Base-by-base conservation (phyloP, 2,329 filamentous ascomycete genomes). In the Talaromyces sp. region DNA sequence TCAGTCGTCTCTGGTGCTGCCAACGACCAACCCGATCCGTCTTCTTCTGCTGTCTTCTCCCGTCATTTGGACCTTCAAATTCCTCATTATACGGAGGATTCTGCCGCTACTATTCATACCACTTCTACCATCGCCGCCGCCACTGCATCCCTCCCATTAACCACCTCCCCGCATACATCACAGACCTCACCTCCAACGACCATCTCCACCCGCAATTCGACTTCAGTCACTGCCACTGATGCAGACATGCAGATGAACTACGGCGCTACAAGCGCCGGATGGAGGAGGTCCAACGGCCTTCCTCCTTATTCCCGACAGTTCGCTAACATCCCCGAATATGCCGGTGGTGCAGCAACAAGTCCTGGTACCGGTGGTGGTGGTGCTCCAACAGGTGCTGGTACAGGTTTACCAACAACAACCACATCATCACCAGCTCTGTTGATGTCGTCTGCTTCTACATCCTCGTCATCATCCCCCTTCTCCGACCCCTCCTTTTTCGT, bases 401-500 rank as follows among this genome's bases (percentile, higher is more conserved):
- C 45, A 31, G 43, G 54, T 27, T 22, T 59, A n/a, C 22, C 47
- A 11, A 7, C 54, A 13, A n/a, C 54, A 13, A n/a, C 39, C 19
- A 58, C 49, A 52, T 50, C 59, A 16, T 58, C 56, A 8, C 56
- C 56, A 59, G 56, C 37, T 13, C 27, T 59, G 19, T n/a, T 59
- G 37, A 31, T 45, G 39, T 31, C 56, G 1, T 27, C 56, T 31
- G 31, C 56, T 19, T 59, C 56, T 33, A 35, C 45, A 56, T 22
- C 54, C 33, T 27, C 41, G 33, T 16, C 54, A 8, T 27, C 13
- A 70, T 73, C 60, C 66, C 69, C 41, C 69, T 71, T 43, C 65
- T 52, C 67, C 71, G 71, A 71, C 64, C 72, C 76, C 68, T 69
- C 50, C 65, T 94, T 94, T 82, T 93, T 97, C 76, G 85, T 89